Percentiles rank a stretch among this genome's conserved stretches.
phyloP scores from a whole-genome alignment of 2,329 filamentous ascomycete genomes.

The Exserohilum turcica region DNA sequence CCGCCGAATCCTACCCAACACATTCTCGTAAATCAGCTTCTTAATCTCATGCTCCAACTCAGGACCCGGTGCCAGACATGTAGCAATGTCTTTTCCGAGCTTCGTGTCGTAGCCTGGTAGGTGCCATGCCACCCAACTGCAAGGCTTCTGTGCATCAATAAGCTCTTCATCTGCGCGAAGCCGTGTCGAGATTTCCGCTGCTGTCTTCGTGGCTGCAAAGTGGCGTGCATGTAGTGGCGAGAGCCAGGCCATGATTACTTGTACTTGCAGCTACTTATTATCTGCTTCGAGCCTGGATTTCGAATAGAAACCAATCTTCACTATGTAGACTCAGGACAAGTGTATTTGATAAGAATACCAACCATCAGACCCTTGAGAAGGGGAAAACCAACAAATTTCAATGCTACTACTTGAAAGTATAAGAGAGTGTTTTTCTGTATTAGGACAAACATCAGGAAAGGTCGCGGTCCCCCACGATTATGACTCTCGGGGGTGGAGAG shows the following conservation, averaged over 20 bases:
- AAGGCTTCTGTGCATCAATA: conserved; percentile 8
- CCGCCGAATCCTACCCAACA: neutral
- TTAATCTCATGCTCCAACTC: conserved; percentile 1
- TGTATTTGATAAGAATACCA: too few relatives aligned
- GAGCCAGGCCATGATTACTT: neutral
- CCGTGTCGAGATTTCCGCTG: conserved; percentile 5
- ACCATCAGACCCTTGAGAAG: too few relatives aligned
- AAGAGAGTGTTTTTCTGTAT: too few relatives aligned
- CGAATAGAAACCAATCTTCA: too few relatives aligned
- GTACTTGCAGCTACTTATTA: too few relatives aligned
- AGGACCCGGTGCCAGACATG: neutral
- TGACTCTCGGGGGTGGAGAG: too few relatives aligned
- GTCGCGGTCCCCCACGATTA: too few relatives aligned
- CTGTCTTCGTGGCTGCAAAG: conserved; percentile 3
- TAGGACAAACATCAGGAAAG: too few relatives aligned
- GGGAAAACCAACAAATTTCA: too few relatives aligned
- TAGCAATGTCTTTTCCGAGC: conserved; percentile 1
- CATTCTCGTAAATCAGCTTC: conserved; percentile 3
- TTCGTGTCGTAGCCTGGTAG: conserved; percentile 3
- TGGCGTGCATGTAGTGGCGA: conserved; percentile 6
- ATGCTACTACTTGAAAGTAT: too few relatives aligned
- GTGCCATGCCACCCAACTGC: conserved; percentile 16
- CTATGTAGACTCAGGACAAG: too few relatives aligned
- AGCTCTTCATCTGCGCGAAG: conserved; percentile 12
- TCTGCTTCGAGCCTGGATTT: too few relatives aligned